These are phyloP conservation scores for Sporisorium sorghi DNA, from an alignment of 1,284 basidiomycete genomes.

Conservation along the genomic window DNA sequence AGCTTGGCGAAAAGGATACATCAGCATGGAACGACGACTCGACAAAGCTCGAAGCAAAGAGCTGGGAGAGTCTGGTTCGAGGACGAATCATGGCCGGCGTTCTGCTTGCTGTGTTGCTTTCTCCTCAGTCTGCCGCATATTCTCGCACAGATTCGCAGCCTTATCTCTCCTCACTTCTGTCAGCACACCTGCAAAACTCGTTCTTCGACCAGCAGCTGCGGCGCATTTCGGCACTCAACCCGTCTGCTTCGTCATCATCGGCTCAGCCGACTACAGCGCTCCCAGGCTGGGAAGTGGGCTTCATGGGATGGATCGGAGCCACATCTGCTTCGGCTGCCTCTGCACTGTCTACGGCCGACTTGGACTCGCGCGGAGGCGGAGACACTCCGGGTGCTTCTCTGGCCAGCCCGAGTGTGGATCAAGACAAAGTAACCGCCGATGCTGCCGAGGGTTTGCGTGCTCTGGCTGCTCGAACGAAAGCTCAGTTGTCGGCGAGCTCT, in stretches of 20 bases:
- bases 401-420: slow-evolving; percentile 38
- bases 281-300: slow-evolving; percentile 54
- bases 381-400: slow-evolving; percentile 48
- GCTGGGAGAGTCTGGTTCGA: slow-evolving; percentile 43
- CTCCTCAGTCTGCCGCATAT: slow-evolving; percentile 36
- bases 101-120: slow-evolving; percentile 30
- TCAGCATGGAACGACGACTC: slow-evolving; percentile 16
- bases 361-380: slow-evolving; percentile 37
- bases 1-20: slow-evolving; percentile 39
- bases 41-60: slow-evolving; percentile 35
- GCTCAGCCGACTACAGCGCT: slow-evolving; percentile 44
- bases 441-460: slow-evolving; percentile 37
- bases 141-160: slow-evolving; percentile 19
- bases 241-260: slow-evolving; percentile 21
- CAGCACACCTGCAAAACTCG: slow-evolving; percentile 27
- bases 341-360: slow-evolving; percentile 25
- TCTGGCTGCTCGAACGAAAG: slow-evolving; percentile 30
- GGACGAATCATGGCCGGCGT: slow-evolving; percentile 50
- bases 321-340: slow-evolving; percentile 32
- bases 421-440: slow-evolving; percentile 33
- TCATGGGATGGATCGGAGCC: slow-evolving; percentile 49
- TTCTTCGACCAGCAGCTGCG: slow-evolving; percentile 47
- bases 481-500: slow-evolving; percentile 14
- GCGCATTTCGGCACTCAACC: slow-evolving; percentile 46
- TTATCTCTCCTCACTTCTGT: slow-evolving; percentile 38